These are phyloP conservation scores for Fusarium sterilihyphosum DNA, from an alignment of 2,329 filamentous ascomycete species.

Conservation along the genomic window DNA sequence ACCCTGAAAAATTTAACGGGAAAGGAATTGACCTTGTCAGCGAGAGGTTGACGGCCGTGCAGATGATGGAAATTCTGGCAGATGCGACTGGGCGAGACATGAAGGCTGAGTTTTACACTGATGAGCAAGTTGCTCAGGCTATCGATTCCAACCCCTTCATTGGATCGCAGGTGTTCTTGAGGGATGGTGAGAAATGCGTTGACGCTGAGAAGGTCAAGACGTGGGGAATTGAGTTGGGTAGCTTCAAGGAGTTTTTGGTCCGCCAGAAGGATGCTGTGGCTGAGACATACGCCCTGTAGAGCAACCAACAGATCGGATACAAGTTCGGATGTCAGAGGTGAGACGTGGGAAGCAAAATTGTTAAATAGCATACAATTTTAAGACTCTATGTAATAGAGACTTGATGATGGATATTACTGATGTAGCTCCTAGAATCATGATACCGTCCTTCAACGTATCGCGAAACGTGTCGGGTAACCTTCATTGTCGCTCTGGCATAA, in stretches of 20 bases:
- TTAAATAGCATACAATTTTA: rapidly evolving
- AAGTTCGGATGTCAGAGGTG: too few species aligned
- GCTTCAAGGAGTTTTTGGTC: not conserved
- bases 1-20: rapidly evolving
- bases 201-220: not conserved
- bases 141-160: not conserved
- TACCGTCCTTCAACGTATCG: too few species aligned
- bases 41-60: not conserved
- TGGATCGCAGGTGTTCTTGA: not conserved
- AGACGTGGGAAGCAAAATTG: rapidly evolving
- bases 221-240: not conserved
- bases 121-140: not conserved
- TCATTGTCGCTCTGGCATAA: too few species aligned
- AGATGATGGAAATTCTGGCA: not conserved
- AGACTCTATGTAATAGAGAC: rapidly evolving
- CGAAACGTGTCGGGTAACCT: too few species aligned
- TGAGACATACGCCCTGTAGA: not conserved
- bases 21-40: not conserved
- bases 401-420: not conserved
- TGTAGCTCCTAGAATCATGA: too few species aligned
- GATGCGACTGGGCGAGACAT: not conserved
- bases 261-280: not conserved
- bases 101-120: not conserved
- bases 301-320: not conserved
- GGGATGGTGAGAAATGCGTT: not conserved